phyloP scores from a whole-genome alignment of 805 yeast species.

The Teunomyces pallodes region DNA sequence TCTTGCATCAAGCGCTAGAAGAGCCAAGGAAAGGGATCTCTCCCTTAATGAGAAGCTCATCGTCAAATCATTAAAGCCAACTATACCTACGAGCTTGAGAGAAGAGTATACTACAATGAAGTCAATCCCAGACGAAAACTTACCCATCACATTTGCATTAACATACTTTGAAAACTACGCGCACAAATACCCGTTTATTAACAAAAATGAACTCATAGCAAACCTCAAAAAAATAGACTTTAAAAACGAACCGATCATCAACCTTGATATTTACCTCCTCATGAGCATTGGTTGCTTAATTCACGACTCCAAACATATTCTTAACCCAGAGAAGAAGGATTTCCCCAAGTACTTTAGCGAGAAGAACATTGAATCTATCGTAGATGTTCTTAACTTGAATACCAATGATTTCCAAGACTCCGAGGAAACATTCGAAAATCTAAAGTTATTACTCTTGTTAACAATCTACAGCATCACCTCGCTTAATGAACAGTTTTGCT shows the following conservation, averaged over 20 bases:
- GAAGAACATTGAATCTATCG: conserved; percentile 28
- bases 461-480: conserved; percentile 29
- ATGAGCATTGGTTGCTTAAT: conserved; percentile 40
- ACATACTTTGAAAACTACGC: conserved; percentile 39
- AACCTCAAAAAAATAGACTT: conserved; percentile 28
- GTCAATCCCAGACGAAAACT: conserved; percentile 23
- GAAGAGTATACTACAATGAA: conserved; percentile 39
- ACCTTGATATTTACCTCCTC: conserved; percentile 36
- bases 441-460: conserved; percentile 31
- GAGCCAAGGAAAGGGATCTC: conserved; percentile 5
- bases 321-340: conserved; percentile 13
- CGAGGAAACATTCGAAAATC: conserved; percentile 25
- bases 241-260: conserved; percentile 33
- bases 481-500: conserved; percentile 25
- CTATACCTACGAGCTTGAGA: conserved; percentile 9
- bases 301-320: conserved; percentile 24
- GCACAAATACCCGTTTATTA: conserved; percentile 34
- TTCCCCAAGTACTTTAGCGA: conserved; percentile 32
- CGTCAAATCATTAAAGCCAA: conserved; percentile 1
- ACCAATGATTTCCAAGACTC: conserved; percentile 11
- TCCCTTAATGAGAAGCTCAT: conserved; percentile 4
- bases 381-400: conserved; percentile 32
- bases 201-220: conserved; percentile 18
- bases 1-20: conserved; percentile 7
- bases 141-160: conserved; percentile 31